Conservation (phyloP, 1,284 basidiomycete genomes). For the Malassezia sympodialis region DNA sequence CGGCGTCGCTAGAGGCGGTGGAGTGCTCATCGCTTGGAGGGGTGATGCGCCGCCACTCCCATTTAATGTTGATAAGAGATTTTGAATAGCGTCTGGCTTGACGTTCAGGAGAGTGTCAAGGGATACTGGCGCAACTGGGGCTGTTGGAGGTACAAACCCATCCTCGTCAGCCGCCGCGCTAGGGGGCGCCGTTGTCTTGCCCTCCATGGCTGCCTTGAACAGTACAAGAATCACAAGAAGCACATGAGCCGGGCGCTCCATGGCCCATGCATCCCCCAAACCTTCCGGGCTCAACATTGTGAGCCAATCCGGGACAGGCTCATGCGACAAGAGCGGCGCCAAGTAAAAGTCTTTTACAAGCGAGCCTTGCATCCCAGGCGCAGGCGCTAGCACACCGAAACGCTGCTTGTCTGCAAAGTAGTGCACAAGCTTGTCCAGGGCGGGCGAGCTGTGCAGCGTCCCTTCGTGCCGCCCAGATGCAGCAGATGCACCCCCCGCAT, state of each 20-base stretch:
- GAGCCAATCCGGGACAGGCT: slow-evolving; percentile 39
- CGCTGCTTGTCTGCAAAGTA: slow-evolving; percentile 25
- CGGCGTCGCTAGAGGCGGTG: neutral
- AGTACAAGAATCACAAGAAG: slow-evolving; percentile 14
- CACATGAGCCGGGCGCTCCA: slow-evolving; percentile 6
- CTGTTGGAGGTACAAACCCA: neutral
- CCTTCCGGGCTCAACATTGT: slow-evolving; percentile 24
- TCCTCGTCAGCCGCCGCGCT: neutral
- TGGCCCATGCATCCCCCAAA: slow-evolving; percentile 14
- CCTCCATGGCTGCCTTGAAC: slow-evolving; percentile 11
- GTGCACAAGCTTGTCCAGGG: slow-evolving; percentile 21
- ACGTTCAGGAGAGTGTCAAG: slow-evolving; percentile 17
- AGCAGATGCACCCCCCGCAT: slow-evolving; percentile 18
- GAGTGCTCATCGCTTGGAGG: neutral
- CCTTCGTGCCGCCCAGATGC: neutral
- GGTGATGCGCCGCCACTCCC: neutral
- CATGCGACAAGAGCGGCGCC: slow-evolving; percentile 28
- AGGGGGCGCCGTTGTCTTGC: neutral
- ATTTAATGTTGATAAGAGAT: slow-evolving; percentile 10
- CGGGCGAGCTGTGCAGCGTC: slow-evolving; percentile 20
- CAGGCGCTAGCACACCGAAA: slow-evolving; percentile 34
- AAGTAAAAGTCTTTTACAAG: slow-evolving; percentile 47
- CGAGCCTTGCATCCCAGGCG: slow-evolving; percentile 20
- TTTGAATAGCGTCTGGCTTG: slow-evolving; percentile 17
- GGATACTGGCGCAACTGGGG: slow-evolving; percentile 1